Evolutionary conservation across 169 alveolate species (phyloP).

Genomic region (Eimeria necatrix): DNA sequence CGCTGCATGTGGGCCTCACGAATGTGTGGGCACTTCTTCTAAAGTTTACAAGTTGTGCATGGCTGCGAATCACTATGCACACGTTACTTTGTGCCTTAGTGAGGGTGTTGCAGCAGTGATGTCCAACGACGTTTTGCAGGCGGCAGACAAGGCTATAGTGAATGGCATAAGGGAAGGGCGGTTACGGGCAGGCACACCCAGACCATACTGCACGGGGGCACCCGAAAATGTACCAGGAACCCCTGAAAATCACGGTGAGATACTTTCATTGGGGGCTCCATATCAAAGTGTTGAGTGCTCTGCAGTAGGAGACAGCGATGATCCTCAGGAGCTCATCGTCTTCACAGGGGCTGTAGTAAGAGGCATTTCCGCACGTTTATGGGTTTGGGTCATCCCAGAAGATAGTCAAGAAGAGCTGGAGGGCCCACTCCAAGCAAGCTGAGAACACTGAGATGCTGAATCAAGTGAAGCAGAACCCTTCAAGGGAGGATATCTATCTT

Average conservation of each 20-base stretch:
- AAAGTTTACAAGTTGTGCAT: slow-evolving; percentile 10
- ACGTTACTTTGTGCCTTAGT: slow-evolving; percentile 26
- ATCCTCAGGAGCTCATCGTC: slow-evolving; percentile 49
- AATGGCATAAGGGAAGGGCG: slow-evolving; percentile 24
- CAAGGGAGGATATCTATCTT: not conserved
- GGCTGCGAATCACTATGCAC: slow-evolving; percentile 66
- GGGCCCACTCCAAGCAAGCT: slow-evolving; percentile 35
- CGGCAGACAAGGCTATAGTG: slow-evolving; percentile 56
- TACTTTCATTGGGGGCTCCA: not conserved
- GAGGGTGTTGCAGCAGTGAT: slow-evolving; percentile 34
- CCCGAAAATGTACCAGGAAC: not conserved
- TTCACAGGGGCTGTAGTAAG: slow-evolving; percentile 39
- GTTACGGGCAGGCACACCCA: slow-evolving; percentile 18
- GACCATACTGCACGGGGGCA: slow-evolving; percentile 37
- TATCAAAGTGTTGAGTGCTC: not conserved
- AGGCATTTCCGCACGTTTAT: slow-evolving; percentile 9
- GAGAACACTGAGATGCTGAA: not conserved
- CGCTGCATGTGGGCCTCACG: slow-evolving; percentile 67
- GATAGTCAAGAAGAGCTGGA: slow-evolving; percentile 51
- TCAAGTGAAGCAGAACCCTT: not conserved
- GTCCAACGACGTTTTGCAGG: slow-evolving; percentile 44
- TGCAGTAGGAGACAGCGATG: slow-evolving; percentile 33
- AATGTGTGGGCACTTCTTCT: not conserved
- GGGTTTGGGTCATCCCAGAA: slow-evolving; percentile 48
- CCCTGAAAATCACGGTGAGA: not conserved